These are phyloP conservation scores for Orbilia blumenaviensis DNA, from an alignment of 2,329 filamentous ascomycete species.

Conservation along the genomic window DNA sequence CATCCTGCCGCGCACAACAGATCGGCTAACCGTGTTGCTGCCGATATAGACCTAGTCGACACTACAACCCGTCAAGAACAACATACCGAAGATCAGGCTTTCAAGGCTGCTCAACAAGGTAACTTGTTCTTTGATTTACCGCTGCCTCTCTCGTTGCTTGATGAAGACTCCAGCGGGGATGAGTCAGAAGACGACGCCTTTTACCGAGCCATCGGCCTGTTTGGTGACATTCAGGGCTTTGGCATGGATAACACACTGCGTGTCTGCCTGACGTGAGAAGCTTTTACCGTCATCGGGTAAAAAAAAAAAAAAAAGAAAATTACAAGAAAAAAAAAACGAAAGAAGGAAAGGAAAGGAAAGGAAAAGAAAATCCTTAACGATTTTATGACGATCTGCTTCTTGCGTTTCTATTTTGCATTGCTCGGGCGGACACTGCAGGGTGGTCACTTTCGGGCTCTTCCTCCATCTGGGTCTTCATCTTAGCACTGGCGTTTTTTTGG, in stretches of 20 bases:
- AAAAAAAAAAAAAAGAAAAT: too few species aligned
- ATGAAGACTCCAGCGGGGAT: conserved; percentile 54
- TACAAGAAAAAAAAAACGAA: too few species aligned
- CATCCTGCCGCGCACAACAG: conserved; percentile 38
- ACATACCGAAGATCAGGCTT: conserved; percentile 54
- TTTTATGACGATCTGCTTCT: conserved; percentile 51
- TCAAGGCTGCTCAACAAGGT: conserved; percentile 54
- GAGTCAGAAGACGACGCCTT: conserved; percentile 54
- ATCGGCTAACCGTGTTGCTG: conserved; percentile 53
- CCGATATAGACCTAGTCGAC: conserved; percentile 51
- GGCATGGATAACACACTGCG: conserved; percentile 49
- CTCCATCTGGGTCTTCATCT: conserved; percentile 45
- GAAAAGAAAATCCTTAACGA: conserved; percentile 38
- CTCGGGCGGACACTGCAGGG: conserved; percentile 23
- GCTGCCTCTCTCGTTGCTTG: conserved; percentile 53
- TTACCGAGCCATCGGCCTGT: conserved; percentile 54
- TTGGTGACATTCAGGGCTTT: conserved; percentile 52
- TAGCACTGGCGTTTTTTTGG: conserved; percentile 54
- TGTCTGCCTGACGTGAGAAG: conserved; percentile 44
- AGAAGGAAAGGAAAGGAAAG: too few species aligned
- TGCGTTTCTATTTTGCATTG: conserved; percentile 10
- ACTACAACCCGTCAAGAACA: conserved; percentile 53
- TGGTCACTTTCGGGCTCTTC: conserved; percentile 23
- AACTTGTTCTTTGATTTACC: conserved; percentile 55
- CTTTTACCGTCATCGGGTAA: conserved; percentile 13